Evolutionary conservation across 257 asterid species (phyloP).

Genomic region (Penstemon eatonii): DNA sequence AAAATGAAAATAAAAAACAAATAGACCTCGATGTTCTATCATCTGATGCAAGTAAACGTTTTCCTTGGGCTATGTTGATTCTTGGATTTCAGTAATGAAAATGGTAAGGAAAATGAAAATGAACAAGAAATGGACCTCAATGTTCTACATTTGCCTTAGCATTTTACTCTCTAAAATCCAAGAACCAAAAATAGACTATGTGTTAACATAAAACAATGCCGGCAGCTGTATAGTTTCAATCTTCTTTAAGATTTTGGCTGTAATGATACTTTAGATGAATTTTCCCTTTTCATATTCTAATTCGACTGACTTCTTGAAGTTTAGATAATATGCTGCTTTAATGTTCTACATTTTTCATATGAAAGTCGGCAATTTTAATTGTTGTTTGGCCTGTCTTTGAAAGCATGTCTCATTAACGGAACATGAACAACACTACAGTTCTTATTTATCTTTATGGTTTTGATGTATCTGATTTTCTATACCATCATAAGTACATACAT

Average conservation of each 20-base stretch:
- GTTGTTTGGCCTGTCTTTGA: background rate
- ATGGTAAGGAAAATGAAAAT: too few relatives aligned
- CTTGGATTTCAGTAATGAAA: background rate
- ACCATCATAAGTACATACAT: background rate
- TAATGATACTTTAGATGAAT: background rate
- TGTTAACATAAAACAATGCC: too few relatives aligned
- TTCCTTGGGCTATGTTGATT: background rate
- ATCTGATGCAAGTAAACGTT: too few relatives aligned
- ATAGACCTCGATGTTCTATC: too few relatives aligned
- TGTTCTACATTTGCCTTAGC: too few relatives aligned
- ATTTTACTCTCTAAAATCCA: too few relatives aligned
- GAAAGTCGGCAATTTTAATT: background rate
- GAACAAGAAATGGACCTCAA: too few relatives aligned
- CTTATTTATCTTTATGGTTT: background rate
- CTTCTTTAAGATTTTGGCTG: background rate
- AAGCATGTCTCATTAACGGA: slow-evolving; percentile 2
- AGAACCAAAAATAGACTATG: too few relatives aligned
- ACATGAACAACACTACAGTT: background rate
- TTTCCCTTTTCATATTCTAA: slow-evolving; percentile 6
- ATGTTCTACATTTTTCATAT: too few relatives aligned
- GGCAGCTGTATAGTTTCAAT: too few relatives aligned
- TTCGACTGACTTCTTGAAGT: background rate
- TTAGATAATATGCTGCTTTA: background rate
- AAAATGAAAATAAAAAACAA: too few relatives aligned
- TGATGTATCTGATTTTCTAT: background rate